A percentile compares a stretch with the other conserved stretches of the same genome.
Evolutionary conservation across 2,329 filamentous ascomycete species (phyloP).

Genomic region (Arthrobotrys musiformis): DNA sequence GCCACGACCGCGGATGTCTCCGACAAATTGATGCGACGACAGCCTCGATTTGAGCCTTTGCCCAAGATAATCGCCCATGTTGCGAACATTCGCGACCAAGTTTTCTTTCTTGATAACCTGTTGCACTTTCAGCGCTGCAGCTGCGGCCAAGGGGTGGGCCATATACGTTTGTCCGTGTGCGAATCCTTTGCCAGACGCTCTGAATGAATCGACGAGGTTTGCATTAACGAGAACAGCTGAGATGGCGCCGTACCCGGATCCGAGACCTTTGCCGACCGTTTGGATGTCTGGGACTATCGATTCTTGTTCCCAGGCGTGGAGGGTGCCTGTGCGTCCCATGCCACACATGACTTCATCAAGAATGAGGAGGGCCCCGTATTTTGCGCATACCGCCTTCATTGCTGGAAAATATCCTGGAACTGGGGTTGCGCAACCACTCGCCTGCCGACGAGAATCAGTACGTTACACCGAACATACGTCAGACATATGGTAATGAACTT

Average conservation of each 20-base stretch:
- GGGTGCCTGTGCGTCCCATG: conserved; percentile 69
- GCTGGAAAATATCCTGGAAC: conserved; percentile 76
- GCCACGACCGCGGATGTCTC: conserved; percentile 71
- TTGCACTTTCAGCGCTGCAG: conserved; percentile 73
- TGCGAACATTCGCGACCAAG: conserved; percentile 70
- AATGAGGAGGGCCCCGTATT: conserved; percentile 78
- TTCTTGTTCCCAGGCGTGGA: conserved; percentile 73
- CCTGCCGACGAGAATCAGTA: conserved; percentile 59
- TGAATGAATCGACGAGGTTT: conserved; percentile 66
- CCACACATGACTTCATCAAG: conserved; percentile 82
- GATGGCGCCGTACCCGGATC: conserved; percentile 72
- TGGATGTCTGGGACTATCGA: conserved; percentile 72
- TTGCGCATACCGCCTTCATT: conserved; percentile 74
- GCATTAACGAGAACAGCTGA: conserved; percentile 70
- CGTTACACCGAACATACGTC: not conserved
- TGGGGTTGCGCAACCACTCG: conserved; percentile 77
- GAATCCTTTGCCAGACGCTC: conserved; percentile 58
- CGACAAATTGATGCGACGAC: conserved; percentile 66
- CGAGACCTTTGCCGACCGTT: conserved; percentile 74
- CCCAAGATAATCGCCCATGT: conserved; percentile 68
- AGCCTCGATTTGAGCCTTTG: conserved; percentile 65
- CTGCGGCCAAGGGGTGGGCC: conserved; percentile 70
- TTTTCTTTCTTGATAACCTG: conserved; percentile 69
- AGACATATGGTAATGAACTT: conserved; percentile 69
- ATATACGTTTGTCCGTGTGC: conserved; percentile 73